Base-by-base conservation (phyloP, 1,284 basidiomycete species). In the Chondrostereum purpureum region DNA sequence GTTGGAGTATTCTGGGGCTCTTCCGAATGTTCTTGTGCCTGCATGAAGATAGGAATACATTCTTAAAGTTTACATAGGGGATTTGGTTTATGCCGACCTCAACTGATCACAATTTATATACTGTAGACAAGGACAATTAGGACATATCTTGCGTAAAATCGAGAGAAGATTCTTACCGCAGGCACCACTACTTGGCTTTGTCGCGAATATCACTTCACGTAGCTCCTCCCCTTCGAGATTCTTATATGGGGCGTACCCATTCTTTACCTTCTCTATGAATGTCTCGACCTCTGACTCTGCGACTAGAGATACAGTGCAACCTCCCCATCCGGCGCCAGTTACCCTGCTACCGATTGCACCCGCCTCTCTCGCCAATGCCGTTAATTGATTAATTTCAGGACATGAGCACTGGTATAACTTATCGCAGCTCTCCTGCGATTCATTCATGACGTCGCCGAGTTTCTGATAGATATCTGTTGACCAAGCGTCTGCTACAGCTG, bases 291-390 rank as follows among this genome's bases (percentile, higher is more conserved):
- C 58, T n/a, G 69, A 63, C 53, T 86, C 82, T 5, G 78, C 73
- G 2, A 94, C 83, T 14, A 94, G 73, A 13, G 87, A 89, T 17
- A 94, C 85, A 0, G 86, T 87, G 54, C 88, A 92, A 10, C 92
- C 92, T 42, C 92, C 92, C 90, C 90, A 95, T 2, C 91, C 91
- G 0, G 91, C 91, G 35, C 86, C 87, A 22, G 88, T 90, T 16
- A 89, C 63, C 23, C 88, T 73, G 54, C 80, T 83, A 1, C 90
- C 91, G 48, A 83, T 76, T 5, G 89, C 88, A 8, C 90, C 90
- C 2, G 80, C 75, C 14, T 75, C 67, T 44, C 71, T 65, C n/a
- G 77, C 73, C 53, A 93, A 60, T 58, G 54, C 57, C 10, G 75
- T 75, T 12, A 94, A 71, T 54, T 77, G 63, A 58, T 94, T 80